Conservation (phyloP, 257 asterid species). For the Solanum microdontum region DNA sequence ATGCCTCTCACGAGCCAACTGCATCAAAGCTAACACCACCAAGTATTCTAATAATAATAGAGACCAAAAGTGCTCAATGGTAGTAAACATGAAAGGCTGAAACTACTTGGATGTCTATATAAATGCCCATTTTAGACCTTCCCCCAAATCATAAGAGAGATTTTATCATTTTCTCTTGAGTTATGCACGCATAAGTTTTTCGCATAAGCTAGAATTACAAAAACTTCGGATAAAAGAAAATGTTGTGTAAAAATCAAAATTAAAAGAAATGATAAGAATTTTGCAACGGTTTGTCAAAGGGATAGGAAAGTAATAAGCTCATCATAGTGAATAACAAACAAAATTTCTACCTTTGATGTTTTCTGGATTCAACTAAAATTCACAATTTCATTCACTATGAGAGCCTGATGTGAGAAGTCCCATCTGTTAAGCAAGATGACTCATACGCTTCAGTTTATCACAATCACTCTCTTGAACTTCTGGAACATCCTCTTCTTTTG, state of each 20-base stretch:
- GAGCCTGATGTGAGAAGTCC: slow-evolving; percentile 49
- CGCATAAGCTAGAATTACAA: not conserved
- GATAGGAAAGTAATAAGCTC: not conserved
- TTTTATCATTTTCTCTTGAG: not conserved
- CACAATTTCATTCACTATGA: not conserved
- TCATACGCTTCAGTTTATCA: slow-evolving; percentile 36
- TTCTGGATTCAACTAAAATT: not conserved
- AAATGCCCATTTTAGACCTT: not conserved
- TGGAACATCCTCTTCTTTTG: slow-evolving; percentile 16
- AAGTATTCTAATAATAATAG: not conserved
- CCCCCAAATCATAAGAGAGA: not conserved
- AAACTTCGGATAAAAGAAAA: not conserved
- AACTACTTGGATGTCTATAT: not conserved
- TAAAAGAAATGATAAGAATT: not conserved
- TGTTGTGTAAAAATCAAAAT: not conserved
- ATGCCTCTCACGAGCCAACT: not conserved
- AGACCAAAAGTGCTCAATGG: not conserved
- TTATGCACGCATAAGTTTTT: not conserved
- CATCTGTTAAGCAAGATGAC: slow-evolving; percentile 49
- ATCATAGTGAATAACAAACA: not conserved
- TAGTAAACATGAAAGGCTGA: not conserved
- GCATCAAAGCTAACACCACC: not conserved
- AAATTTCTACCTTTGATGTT: not conserved
- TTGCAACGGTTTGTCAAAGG: not conserved
- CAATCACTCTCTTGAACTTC: slow-evolving; percentile 32